Base-by-base conservation (phyloP, 495 filamentous ascomycete genomes). In the Neurospora sublineolata region DNA sequence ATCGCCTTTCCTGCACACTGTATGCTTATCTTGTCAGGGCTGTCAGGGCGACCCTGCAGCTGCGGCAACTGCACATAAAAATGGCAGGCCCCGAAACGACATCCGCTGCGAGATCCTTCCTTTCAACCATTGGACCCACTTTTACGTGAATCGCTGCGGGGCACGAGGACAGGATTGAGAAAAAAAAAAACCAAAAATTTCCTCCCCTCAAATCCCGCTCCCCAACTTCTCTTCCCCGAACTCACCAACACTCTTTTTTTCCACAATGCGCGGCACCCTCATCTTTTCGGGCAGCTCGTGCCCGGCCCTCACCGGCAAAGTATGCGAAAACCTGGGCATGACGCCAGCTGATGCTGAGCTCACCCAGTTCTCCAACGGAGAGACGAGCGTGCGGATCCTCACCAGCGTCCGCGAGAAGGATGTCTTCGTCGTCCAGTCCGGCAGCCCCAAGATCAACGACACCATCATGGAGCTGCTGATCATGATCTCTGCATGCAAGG, bases 391-490 rank as follows among this genome's bases (percentile, higher is more conserved):
- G 76, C 90, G 93, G 80, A 94, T 99, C 77, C 86, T 93, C 79
- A 93, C 91, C 52, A 97, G 94, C 69, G 92, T 99, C 68, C 91
- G 95, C 70, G 94, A 99, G 77, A 95, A 99, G 80, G 94, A 99
- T 87, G 94, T 99, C 71, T 99, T 98, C 82, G 94, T 99, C 78
- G 91, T 99, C 20, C 95, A 99, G 86, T 97, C 94, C 75, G 95
- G 95, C 70, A 97, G 96, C 81, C 85, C 87, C 76, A 94, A 92
- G 87, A 96, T 97, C 86, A 99, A 99, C 83, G 96, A 99, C 82
- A 94, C 92, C 74, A 92, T 99, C 77, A 97, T 99, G 92, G 95
- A 99, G 85, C 86, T 99, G 72, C 88, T 98, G 77, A 97, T 99
- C 81, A 94, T 99, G 91, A 97, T 98, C 76, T 94, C 93, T 72